A percentile compares a stretch with the other conserved stretches of the same genome.
Conservation (phyloP, 441 rosid species). For the Brassica balearica region DNA sequence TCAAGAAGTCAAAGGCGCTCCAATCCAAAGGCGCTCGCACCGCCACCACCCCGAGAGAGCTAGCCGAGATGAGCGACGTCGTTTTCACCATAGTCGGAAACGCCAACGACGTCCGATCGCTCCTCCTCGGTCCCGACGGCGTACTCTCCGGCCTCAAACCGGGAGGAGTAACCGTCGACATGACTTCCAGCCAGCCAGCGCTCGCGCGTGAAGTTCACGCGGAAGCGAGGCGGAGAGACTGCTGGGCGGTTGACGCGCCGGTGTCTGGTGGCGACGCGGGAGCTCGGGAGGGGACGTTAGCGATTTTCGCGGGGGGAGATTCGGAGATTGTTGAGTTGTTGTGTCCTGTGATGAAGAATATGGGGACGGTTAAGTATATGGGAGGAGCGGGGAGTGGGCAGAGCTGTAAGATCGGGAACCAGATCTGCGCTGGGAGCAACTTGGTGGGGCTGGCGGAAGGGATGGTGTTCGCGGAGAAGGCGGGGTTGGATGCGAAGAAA, state of each 20-base stretch:
- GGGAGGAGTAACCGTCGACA: constrained; percentile 67
- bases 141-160: constrained; percentile 64
- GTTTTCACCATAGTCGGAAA: constrained; percentile 85
- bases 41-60: constrained; percentile 52
- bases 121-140: constrained; percentile 59
- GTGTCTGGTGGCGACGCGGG: constrained; percentile 82
- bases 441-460: constrained; percentile 82
- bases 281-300: constrained; percentile 69
- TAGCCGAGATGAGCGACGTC: constrained; percentile 60
- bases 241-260: constrained; percentile 79
- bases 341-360: constrained; percentile 54
- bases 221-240: constrained; percentile 52
- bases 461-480: constrained; percentile 63
- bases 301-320: constrained; percentile 77
- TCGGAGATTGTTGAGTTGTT: constrained; percentile 63
- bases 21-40: constrained; percentile 64
- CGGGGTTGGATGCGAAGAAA: constrained; percentile 63
- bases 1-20: constrained; percentile 59
- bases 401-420: constrained; percentile 80
- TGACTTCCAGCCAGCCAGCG: constrained; percentile 70
- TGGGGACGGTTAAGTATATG: constrained; percentile 73
- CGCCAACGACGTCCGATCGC: constrained; percentile 71
- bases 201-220: constrained; percentile 67
- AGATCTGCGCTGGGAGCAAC: constrained; percentile 72
- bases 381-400: constrained; percentile 84